Evolutionary conservation across 78 protist genomes (phyloP).

Genomic region (Cavenderia fasciculata): DNA sequence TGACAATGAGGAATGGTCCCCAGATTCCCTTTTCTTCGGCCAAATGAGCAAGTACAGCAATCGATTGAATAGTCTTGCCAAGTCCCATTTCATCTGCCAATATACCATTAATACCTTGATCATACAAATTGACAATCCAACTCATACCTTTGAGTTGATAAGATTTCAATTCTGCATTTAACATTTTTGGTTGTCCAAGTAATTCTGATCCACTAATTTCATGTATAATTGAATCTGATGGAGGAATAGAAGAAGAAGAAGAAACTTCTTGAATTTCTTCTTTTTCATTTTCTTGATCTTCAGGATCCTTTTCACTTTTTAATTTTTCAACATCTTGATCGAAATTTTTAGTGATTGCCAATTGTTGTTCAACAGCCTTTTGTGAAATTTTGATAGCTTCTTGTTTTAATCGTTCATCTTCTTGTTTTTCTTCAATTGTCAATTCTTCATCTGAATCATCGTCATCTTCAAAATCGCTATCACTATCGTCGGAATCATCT

Average conservation of each 20-base stretch:
- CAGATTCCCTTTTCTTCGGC: constrained; percentile 63
- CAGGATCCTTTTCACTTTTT: not conserved
- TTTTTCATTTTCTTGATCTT: not conserved
- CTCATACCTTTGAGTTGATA: constrained; percentile 97
- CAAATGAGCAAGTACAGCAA: constrained; percentile 90
- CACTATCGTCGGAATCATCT: not conserved
- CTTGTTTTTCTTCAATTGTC: constrained; percentile 29
- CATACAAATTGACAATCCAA: constrained; percentile 93
- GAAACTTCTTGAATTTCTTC: not conserved
- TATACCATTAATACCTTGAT: constrained; percentile 96
- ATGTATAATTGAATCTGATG: constrained; percentile 12
- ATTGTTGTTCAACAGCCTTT: constrained; percentile 51
- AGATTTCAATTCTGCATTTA: constrained; percentile 82
- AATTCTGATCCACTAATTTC: too few species aligned
- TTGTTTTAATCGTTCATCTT: constrained; percentile 19
- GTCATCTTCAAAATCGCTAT: not conserved
- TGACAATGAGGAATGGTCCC: constrained; percentile 94
- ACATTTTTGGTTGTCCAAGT: constrained; percentile 70
- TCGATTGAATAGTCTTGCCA: constrained; percentile 98
- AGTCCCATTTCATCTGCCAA: constrained; percentile 94
- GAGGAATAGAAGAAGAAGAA: not conserved
- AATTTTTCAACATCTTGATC: constrained; percentile 46
- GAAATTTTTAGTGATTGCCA: constrained; percentile 15
- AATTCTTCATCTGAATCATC: constrained; percentile 15
- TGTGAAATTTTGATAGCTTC: constrained; percentile 27